Base-by-base conservation (phyloP, 1,284 basidiomycete species). In the Melampsora larici-populina region DNA sequence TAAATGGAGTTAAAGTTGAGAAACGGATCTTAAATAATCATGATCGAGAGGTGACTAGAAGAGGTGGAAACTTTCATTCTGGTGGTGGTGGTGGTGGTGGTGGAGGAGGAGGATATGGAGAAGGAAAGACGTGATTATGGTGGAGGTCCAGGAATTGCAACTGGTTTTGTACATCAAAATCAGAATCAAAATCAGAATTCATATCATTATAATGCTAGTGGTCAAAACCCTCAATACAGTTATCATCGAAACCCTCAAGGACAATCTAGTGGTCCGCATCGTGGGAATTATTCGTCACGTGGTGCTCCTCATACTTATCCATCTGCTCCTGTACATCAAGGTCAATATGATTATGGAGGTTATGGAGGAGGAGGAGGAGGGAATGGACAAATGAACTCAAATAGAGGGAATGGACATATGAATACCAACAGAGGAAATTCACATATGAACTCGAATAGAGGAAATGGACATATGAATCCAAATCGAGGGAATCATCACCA, bases 1-100 rank as follows among this genome's bases (percentile, higher is more conserved):
- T 99, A 0, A 90, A 90, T 7, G 92, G 93, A 1, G 89, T 89
- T 55, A 88, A 86, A 78, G 87, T 87, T 70, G 87, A 89, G 0
- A 85, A 87, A 51, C 88, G 89, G 1, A 85, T 89, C 1, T 87
- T 99, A 33, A 89, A 87, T 6, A 84, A 89, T 17, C 86, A 87
- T 24, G 97, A 99, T 83, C 86, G 91, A 70, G 92, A 97, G 76
- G 85, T 84, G 77, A 87, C 88, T 1, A 84, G 87, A 29, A 87
- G 87, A 1, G 83, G 84, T 21, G 82, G 82, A 11, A 81, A 83
- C 71, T 79, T 80, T 8, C 79, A 81, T 2, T 80, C 81, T 40
- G 79, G 83, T 5, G 82, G 85, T 4, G 84, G 85, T 17, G 84
- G 87, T 49, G 83, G 86, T 24, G 67, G 67, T 40, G 66, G 73